Base-by-base conservation (phyloP, 1,284 basidiomycete genomes). In the Ustilago curta region DNA sequence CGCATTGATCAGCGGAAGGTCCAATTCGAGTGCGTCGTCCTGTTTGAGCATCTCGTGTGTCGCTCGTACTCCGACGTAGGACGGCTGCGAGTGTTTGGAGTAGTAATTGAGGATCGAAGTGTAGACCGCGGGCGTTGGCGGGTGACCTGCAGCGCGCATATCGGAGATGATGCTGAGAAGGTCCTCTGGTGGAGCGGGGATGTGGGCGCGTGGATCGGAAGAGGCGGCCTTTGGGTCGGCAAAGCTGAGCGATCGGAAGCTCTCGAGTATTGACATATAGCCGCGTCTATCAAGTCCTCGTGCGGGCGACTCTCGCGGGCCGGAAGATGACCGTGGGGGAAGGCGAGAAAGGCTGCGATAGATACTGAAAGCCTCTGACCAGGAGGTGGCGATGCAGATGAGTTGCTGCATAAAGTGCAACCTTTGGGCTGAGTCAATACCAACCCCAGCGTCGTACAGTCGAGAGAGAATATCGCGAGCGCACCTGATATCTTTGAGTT, bases 91-190 rank as follows among this genome's bases (percentile, higher is more conserved):
- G 16, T 49, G 40, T 37, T 80, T 80, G 52, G 84, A 86, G 70
- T 87, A 88, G 58, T 85, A 85, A 32, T 84, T 87, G 29, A 97
- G 87, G 54, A 96, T 87, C 55, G 90, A 88, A 18, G 91, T 91
- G 83, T 96, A 93, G 14, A 92, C 89, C 31, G 89, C 85, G 0
- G 88, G 84, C 0, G 89, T 88, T 21, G 92, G 88, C 0, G 87
- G 86, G 69, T 90, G 85, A 14, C 91, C 91, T 0, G 89, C 88
- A 2, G 85, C 83, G 11, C 90, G 90, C 93, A 97, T 95, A 86
- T 97, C 93, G 53, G 88, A 87, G 66, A 96, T 88, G 72, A 97
- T 91, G 56, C 89, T 88, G 83, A 94, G 90, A 80, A 93, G 92
- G 48, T 90, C 87, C 43, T 88, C 87, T 21, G 91, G 87, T 4